These are phyloP conservation scores for Saccharomyces pastorianus DNA, from an alignment of 1,139 yeast species.

Conservation along the genomic window DNA sequence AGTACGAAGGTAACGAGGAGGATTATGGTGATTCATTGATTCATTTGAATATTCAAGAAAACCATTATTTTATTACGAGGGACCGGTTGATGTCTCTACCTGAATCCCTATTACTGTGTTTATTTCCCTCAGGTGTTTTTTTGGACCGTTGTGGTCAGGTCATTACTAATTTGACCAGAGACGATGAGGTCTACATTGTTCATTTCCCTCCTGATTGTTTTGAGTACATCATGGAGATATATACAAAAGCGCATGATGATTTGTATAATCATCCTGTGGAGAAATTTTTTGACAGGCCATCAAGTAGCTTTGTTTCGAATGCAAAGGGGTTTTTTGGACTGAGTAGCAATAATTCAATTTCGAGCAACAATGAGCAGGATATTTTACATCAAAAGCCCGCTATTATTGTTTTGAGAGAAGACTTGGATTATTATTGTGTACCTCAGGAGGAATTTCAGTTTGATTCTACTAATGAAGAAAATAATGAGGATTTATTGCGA, in stretches of 20 bases:
- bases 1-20: slow-evolving; percentile 32
- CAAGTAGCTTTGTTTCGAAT: slow-evolving; percentile 29
- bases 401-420: slow-evolving; percentile 86
- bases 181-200: slow-evolving; percentile 60
- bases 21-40: slow-evolving; percentile 55
- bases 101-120: slow-evolving; percentile 75
- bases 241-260: slow-evolving; percentile 29
- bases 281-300: slow-evolving; percentile 20
- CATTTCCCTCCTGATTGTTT: slow-evolving; percentile 85
- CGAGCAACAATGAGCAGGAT: slow-evolving; percentile 38
- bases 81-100: slow-evolving; percentile 89
- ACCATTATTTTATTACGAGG: slow-evolving; percentile 62
- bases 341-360: slow-evolving; percentile 21
- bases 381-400: slow-evolving; percentile 78
- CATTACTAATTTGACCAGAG: slow-evolving; percentile 68
- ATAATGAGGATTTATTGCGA: slow-evolving; percentile 27
- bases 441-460: slow-evolving; percentile 41
- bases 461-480: slow-evolving; percentile 30
- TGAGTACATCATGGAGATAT: slow-evolving; percentile 66
- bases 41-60: slow-evolving; percentile 64
- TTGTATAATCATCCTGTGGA: slow-evolving; percentile 26
- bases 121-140: slow-evolving; percentile 86
- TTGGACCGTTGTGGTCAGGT: slow-evolving; percentile 66
- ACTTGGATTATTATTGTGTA: slow-evolving; percentile 84
- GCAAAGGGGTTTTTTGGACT: slow-evolving; percentile 33